Evolutionary conservation across 2,329 filamentous ascomycete species (phyloP).

Genomic region (Hansfordia pulvinata): DNA sequence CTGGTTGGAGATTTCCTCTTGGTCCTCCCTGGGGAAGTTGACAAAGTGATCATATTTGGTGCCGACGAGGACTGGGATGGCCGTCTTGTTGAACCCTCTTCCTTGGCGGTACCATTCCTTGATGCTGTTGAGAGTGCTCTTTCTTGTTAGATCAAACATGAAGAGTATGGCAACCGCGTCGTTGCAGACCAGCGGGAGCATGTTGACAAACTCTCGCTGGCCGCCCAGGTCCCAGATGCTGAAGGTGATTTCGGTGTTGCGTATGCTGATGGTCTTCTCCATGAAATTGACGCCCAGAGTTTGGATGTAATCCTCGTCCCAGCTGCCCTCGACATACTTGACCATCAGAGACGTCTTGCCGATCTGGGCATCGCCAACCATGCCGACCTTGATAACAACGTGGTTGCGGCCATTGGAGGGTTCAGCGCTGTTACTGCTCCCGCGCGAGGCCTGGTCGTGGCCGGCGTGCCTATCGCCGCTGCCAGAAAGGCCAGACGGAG

Average conservation of each 20-base stretch:
- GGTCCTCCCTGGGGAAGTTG: slow-evolving; percentile 93
- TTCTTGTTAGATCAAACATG: slow-evolving; percentile 98
- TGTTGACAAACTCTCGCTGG: slow-evolving; percentile 98
- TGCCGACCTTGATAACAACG: slow-evolving; percentile 98
- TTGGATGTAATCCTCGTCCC: slow-evolving; percentile 99
- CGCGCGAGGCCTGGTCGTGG: slow-evolving; percentile 27
- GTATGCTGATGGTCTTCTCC: slow-evolving; percentile 99
- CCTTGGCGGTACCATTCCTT: slow-evolving; percentile 99
- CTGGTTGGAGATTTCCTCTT: slow-evolving; percentile 97
- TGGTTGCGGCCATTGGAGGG: slow-evolving; percentile 49
- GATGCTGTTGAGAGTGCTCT: slow-evolving; percentile 97
- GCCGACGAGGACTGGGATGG: slow-evolving; percentile 93
- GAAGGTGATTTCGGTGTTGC: slow-evolving; percentile 98
- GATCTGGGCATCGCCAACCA: slow-evolving; percentile 98
- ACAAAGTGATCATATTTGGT: slow-evolving; percentile 99
- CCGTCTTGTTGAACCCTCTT: slow-evolving; percentile 97
- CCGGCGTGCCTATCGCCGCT: slow-evolving; percentile 22
- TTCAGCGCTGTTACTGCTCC: slow-evolving; percentile 17
- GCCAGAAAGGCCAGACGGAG: slow-evolving; percentile 39
- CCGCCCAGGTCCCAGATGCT: slow-evolving; percentile 98
- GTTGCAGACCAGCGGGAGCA: slow-evolving; percentile 98
- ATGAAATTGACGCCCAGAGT: slow-evolving; percentile 98
- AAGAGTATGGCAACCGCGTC: slow-evolving; percentile 97
- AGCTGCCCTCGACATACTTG: slow-evolving; percentile 98
- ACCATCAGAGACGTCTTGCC: slow-evolving; percentile 99